Evolutionary conservation across 371 early-diverging fungal genomes (phyloP), one percentile per base, ranked within the genome.

Genomic region (Umbelopsis sp.): DNA sequence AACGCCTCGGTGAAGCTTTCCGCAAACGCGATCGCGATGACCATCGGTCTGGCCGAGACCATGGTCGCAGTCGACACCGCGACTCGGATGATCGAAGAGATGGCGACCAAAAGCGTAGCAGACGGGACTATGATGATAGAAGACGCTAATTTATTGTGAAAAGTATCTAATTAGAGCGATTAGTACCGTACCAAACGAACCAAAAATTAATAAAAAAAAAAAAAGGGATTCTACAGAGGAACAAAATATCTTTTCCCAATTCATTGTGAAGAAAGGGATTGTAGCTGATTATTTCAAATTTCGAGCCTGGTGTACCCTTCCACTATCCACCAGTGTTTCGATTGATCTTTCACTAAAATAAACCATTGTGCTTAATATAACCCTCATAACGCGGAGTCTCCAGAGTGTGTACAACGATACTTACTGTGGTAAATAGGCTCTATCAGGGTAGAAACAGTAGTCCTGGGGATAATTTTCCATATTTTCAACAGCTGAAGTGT

Each of bases 401-500:
- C 22, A 22, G 22, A 37, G n/a, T 11, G 20, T 9, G n/a, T 48
- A 25, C 51, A 10, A 53, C 38, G 0, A 46, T 22, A 74, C 78
- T 78, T 87, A 88, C 77, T 91, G 89, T 10, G 89, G 89, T 57
- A 89, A 77, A 50, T 85, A 83, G 50, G 81, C 77, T 1, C 89
- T 81, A 45, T 86, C 82, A 0, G 89, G 91, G 69, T 89, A 89
- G 68, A 89, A 91, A 0, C 84, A 78, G 78, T 84, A 89, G 71
- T 91, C 86, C 6, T 84, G 71, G 0, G 89, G 82, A 50, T 88
- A 78, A 32, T 76, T 69, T 9, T 81, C 80, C 66, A 91, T 72
- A 66, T 89, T 88, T 0, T 83, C 81, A 16, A 91, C 69, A 63
- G 85, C 81, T 0, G 89, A 83, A 53, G 87, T 91, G 53, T 90